Percentiles rank a stretch among this genome's conserved stretches.
Conservation (phyloP, 1,139 yeast species). For the Yamadazyma friedrichii region DNA sequence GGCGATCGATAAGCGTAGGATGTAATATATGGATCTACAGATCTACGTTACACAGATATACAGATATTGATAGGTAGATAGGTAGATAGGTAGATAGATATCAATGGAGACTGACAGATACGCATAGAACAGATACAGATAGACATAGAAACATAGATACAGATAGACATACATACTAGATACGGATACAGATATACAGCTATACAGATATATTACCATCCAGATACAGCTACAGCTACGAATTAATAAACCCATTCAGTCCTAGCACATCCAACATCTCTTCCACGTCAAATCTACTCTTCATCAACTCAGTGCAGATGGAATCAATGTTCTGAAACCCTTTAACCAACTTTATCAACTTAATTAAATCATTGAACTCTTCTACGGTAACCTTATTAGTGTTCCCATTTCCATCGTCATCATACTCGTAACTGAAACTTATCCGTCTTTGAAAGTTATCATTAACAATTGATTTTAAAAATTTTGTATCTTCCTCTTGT, state of each 20-base stretch:
- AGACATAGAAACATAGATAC: no score
- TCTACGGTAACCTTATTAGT: conserved; percentile 14
- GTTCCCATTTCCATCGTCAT: conserved; percentile 20
- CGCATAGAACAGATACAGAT: no score
- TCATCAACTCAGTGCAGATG: conserved; percentile 66
- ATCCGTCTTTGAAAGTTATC: conserved; percentile 30
- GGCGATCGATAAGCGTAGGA: conserved; percentile 1
- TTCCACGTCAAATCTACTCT: conserved; percentile 57
- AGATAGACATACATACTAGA: no score
- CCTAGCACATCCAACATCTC: conserved; percentile 45
- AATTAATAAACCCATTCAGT: conserved; percentile 39
- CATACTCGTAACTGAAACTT: conserved; percentile 29
- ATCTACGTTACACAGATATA: no score
- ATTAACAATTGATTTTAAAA: conserved; percentile 26
- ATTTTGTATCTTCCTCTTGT: conserved; percentile 9
- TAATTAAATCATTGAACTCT: conserved; percentile 28
- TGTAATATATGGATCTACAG: no score
- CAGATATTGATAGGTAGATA: no score
- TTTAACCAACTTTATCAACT: conserved; percentile 46
- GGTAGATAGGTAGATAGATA: no score
- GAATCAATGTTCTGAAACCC: conserved; percentile 68
- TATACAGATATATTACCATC: no score
- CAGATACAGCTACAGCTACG: no score
- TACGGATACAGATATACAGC: no score
- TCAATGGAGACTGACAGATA: no score